phyloP scores from a whole-genome alignment of 495 filamentous ascomycete species.

The Penicillium parvum region DNA sequence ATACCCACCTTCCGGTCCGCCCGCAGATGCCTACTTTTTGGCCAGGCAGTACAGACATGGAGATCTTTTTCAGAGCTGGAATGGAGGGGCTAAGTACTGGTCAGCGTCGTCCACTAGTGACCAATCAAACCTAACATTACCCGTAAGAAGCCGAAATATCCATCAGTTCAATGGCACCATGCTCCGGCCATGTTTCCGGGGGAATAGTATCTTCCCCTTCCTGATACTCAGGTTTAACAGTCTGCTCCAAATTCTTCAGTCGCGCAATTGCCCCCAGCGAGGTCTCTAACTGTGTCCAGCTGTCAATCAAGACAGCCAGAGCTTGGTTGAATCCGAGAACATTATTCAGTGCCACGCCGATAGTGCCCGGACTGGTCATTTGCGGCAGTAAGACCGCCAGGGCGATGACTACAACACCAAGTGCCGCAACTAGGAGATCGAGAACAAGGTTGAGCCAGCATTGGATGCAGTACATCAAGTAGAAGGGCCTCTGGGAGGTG shows the following conservation, averaged over 20 bases:
- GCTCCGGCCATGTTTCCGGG: background rate
- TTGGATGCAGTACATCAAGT: slow-evolving; percentile 44
- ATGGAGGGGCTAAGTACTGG: too few relatives aligned
- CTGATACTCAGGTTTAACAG: slow-evolving; percentile 6
- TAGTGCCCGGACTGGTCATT: slow-evolving; percentile 34
- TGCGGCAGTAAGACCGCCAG: slow-evolving; percentile 7
- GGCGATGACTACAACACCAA: slow-evolving; percentile 1
- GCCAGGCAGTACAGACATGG: background rate
- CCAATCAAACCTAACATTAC: too few relatives aligned
- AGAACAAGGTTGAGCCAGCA: slow-evolving; percentile 38
- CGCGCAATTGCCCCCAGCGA: slow-evolving; percentile 20
- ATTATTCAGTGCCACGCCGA: slow-evolving; percentile 17
- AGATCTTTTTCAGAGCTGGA: too few relatives aligned
- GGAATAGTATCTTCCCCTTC: background rate
- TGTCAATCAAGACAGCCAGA: background rate
- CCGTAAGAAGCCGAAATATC: slow-evolving; percentile 8
- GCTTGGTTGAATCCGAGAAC: slow-evolving; percentile 14
- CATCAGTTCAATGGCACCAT: slow-evolving; percentile 4
- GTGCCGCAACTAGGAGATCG: slow-evolving; percentile 35
- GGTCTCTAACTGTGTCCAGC: slow-evolving; percentile 20
- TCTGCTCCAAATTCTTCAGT: slow-evolving; percentile 10
- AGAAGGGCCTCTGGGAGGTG: slow-evolving; percentile 37
- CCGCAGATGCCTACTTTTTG: slow-evolving; percentile 8
- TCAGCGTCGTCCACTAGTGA: too few relatives aligned
- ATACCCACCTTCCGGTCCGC: slow-evolving; percentile 1